Evolutionary conservation across 768 basidiomycete genomes (phyloP).

Genomic region (Naematelia aurantialba): DNA sequence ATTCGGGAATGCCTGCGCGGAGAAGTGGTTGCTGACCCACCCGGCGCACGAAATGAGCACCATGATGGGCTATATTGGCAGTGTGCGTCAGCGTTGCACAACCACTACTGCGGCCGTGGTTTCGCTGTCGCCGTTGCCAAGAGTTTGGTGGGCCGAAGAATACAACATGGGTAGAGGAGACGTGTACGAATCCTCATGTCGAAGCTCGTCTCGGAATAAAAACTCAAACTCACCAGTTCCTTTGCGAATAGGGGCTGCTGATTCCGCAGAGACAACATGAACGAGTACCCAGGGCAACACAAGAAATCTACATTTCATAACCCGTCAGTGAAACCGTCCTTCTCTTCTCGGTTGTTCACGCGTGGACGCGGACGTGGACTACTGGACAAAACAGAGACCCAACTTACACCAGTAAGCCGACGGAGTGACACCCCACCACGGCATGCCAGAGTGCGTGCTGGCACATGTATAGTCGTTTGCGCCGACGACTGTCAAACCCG

Average conservation of each 20-base stretch:
- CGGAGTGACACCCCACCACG: conserved; percentile 73
- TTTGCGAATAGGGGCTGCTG: conserved; percentile 51
- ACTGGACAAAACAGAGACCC: no score
- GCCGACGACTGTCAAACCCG: conserved; percentile 47
- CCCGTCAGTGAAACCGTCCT: no score
- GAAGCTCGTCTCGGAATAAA: background rate
- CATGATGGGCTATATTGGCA: conserved; percentile 47
- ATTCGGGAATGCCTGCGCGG: conserved; percentile 60
- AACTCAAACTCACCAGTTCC: conserved; percentile 33
- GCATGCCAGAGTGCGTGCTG: conserved; percentile 58
- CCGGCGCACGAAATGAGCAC: conserved; percentile 65
- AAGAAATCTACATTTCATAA: conserved; percentile 44
- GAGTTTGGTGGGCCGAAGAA: no score
- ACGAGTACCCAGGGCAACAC: conserved; percentile 50
- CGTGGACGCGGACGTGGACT: no score
- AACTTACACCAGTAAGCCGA: conserved; percentile 68
- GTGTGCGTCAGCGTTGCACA: no score
- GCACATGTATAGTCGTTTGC: conserved; percentile 62
- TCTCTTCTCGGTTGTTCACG: no score
- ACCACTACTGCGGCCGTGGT: no score
- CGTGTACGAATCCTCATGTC: background rate
- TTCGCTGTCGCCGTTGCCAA: no score
- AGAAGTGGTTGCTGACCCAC: conserved; percentile 72
- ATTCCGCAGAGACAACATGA: conserved; percentile 50
- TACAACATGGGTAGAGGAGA: background rate